Conservation (phyloP, 164 flowering plant genomes). For the Protea cynaroides region DNA sequence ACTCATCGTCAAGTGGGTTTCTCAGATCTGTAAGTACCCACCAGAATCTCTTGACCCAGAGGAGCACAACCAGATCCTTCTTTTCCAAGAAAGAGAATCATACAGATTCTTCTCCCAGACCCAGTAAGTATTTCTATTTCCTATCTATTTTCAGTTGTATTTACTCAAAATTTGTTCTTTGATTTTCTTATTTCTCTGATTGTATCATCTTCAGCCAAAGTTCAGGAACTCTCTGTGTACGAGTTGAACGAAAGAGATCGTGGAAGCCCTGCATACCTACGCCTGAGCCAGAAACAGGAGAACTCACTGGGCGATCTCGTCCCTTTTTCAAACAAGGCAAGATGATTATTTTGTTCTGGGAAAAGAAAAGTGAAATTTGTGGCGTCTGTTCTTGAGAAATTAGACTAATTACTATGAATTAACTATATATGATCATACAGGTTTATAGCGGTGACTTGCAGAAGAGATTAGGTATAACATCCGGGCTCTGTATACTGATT, state of each 20-base stretch:
- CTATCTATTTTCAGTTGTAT: too few relatives aligned
- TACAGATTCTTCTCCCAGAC: too few relatives aligned
- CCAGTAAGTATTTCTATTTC: too few relatives aligned
- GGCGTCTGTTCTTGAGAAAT: too few relatives aligned
- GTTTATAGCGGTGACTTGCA: conserved; percentile 54
- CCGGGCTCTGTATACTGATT: conserved; percentile 55
- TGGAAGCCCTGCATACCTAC: conserved; percentile 61
- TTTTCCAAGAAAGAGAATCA: conserved; percentile 6
- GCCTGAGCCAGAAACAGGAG: conserved; percentile 41
- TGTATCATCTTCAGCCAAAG: conserved; percentile 24
- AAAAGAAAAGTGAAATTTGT: too few relatives aligned
- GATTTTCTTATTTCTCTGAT: too few relatives aligned
- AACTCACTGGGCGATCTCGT: conserved; percentile 65
- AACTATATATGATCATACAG: conserved; percentile 9
- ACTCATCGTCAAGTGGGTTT: conserved; percentile 2
- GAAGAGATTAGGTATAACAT: conserved; percentile 54
- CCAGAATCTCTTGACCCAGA: conserved; percentile 6
- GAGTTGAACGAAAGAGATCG: conserved; percentile 73
- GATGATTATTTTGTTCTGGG: background rate
- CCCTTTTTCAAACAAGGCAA: conserved; percentile 57
- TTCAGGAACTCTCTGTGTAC: conserved; percentile 55
- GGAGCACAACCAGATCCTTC: conserved; percentile 23
- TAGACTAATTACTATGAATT: too few relatives aligned
- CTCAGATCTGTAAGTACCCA: conserved; percentile 16
- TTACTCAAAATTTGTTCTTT: too few relatives aligned